Base-by-base conservation (phyloP, 352 stramenopile species). In the Globisporangium emineosum region DNA sequence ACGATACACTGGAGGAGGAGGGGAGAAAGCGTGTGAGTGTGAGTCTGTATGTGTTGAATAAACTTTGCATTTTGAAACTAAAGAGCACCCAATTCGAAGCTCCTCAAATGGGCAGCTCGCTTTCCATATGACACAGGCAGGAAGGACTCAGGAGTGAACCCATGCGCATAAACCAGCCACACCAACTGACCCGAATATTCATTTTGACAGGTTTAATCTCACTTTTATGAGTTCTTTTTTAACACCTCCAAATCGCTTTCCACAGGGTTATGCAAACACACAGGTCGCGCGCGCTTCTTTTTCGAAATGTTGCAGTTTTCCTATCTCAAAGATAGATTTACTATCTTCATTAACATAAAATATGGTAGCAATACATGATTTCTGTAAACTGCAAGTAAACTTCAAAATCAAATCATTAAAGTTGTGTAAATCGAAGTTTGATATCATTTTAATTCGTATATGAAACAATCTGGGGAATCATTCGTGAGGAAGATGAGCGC, bases 11-110 rank as follows among this genome's bases (percentile, higher is more conserved):
- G 43, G 50, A 54, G 23, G 25, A 30, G 25, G 25, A 37, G 25
- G 30, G 43, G 29, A 33, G 7, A 15, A 13, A 42, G 29, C 25
- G 51, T 57, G 51, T 57, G 29, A n/a, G 10, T 45, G 21, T 29
- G 29, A 42, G 51, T 37, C 12, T 32, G 29, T 57, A 29, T 55
- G 51, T 29, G 29, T 57, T 57, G 7, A 43, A 57, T 57, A 27
- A 42, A 43, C 29, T 57, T 57, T 57, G 51, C 51, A 57, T 57
- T 57, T 57, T 42, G 29, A 42, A 56, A 27, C 27, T 25, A 56
- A 37, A n/a, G n/a, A n/a, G n/a, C n/a, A n/a, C 15, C 15, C 12
- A 25, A 23, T 56, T n/a, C n/a, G n/a, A 17, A 57, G 29, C 29
- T 27, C 49, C 12, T 2, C 21, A 40, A 57, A 40, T 29, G 29